Percentiles rank a stretch among this genome's conserved stretches.
Conservation (phyloP, 164 flowering plant species). For the Taxillus chinensis region DNA sequence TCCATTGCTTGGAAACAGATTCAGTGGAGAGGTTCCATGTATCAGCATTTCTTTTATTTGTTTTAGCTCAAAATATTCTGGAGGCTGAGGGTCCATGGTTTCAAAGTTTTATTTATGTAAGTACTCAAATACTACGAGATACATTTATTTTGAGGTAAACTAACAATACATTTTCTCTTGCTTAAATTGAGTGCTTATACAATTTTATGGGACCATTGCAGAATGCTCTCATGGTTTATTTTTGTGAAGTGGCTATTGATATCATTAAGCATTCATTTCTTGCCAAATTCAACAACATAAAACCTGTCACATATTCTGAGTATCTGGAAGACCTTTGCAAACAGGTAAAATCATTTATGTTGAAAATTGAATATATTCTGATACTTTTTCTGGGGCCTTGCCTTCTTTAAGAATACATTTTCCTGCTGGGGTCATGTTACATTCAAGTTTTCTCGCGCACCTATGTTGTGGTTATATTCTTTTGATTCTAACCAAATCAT, state of each 20-base stretch:
- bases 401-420: too few species aligned
- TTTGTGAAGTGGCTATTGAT: slow-evolving; percentile 79
- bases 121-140: slow-evolving; percentile 14
- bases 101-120: slow-evolving; percentile 65
- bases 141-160: too few species aligned
- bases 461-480: too few species aligned
- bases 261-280: slow-evolving; percentile 92
- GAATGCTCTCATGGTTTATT: slow-evolving; percentile 75
- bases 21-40: slow-evolving; percentile 95
- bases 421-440: too few species aligned
- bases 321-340: slow-evolving; percentile 93
- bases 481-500: too few species aligned
- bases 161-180: not conserved
- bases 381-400: not conserved
- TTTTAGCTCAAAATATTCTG: slow-evolving; percentile 88
- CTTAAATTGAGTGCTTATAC: not conserved
- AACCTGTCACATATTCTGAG: slow-evolving; percentile 83
- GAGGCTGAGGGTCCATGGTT: slow-evolving; percentile 99
- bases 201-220: slow-evolving; percentile 24
- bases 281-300: slow-evolving; percentile 87
- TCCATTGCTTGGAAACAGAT: slow-evolving; percentile 36
- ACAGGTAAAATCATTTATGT: slow-evolving; percentile 42
- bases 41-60: slow-evolving; percentile 72
- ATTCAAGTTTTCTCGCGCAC: too few species aligned
- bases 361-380: too few species aligned